Base-by-base conservation (phyloP, 768 basidiomycete species). In the Stropharia rugosoannulata region DNA sequence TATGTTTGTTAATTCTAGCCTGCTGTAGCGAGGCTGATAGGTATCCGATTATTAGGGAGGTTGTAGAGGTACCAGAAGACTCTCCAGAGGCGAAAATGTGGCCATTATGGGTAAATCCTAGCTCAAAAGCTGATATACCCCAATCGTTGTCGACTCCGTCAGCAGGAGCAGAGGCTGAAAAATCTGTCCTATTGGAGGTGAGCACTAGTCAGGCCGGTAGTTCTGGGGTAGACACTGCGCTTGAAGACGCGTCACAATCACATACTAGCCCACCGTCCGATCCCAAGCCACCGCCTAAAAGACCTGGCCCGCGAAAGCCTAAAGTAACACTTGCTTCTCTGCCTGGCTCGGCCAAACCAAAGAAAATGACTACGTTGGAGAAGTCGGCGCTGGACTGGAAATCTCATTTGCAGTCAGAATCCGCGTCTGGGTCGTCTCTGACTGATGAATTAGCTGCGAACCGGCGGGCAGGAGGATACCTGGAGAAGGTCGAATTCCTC, bases 371-470 rank as follows among this genome's bases (percentile, higher is more conserved):
- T 19, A 93, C 90, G 22, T 76, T 95, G 12, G 90, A 93, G 59
- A 94, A 93, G 68, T 91, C 89, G 0, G 84, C 87, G 11, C 84
- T 95, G 81, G 93, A 95, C 66, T 95, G 93, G 93, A 78, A 79
- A 27, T 70, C 82, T 0, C 90, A 93, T 61, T 69, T 91, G 12
- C 69, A 77, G 16, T 58, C 77, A 0, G 70, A 79, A 49, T 63
- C 69, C 22, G 64, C 67, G 16, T 54, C 74, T 0, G 79, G 74
- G 3, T 61, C 63, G 10, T 61, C 58, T 1, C 64, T 86, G 8
- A 79, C 82, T 57, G 86, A 91, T 60, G 88, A 90, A 58, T 76
- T 95, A n/a, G 83, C 88, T 47, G 82, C 82, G 3, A 87, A 92
- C 56, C 75, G 86, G 45, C 80, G 86, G 40, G 82, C 85, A 0